phyloP scores from a whole-genome alignment of 202 grass and related monocot genomes.

The Carex sylvatica region DNA sequence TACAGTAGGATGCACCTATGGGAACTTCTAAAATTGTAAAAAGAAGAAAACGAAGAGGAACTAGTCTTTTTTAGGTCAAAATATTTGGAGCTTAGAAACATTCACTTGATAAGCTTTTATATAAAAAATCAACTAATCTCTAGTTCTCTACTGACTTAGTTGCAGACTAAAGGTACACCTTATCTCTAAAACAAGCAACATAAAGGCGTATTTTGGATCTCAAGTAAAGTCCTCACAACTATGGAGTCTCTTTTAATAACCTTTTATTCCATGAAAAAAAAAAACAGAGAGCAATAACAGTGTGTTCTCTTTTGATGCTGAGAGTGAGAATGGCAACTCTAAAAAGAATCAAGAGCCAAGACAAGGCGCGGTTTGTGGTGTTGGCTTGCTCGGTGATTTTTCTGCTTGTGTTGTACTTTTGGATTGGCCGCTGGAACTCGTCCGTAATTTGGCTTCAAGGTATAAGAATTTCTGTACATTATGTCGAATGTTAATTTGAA shows the following conservation, averaged over 20 bases:
- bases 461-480: background rate
- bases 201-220: constrained; percentile 7
- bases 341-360: constrained; percentile 5
- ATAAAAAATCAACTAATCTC: background rate
- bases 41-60: background rate
- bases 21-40: background rate
- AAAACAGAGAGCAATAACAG: background rate
- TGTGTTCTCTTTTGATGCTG: background rate
- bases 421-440: background rate
- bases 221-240: constrained; percentile 5
- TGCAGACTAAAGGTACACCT: background rate
- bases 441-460: background rate
- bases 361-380: background rate
- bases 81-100: background rate
- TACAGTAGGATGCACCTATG: background rate
- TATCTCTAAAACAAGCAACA: constrained; percentile 8
- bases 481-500: background rate
- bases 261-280: background rate
- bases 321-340: background rate
- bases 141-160: background rate
- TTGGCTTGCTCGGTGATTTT: background rate
- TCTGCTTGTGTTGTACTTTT: background rate
- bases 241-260: background rate
- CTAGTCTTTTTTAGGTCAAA: background rate
- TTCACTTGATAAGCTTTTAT: background rate